phyloP scores from a whole-genome alignment of 768 basidiomycete genomes.

The Russula sp. region DNA sequence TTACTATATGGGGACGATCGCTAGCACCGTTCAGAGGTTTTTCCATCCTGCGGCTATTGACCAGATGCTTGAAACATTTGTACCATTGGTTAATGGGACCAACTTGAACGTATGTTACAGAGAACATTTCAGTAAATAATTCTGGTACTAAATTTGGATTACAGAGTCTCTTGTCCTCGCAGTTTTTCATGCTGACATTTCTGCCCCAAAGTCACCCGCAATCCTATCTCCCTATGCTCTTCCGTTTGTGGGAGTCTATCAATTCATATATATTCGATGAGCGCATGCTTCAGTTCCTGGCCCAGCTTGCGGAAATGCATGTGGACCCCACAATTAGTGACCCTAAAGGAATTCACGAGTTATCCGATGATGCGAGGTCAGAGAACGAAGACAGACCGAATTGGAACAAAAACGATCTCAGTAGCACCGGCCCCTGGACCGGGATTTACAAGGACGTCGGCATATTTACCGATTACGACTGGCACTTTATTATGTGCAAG shows the following conservation, averaged over 20 bases:
- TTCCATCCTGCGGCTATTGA: constrained; percentile 83
- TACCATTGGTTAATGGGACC: constrained; percentile 71
- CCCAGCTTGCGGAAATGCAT: constrained; percentile 72
- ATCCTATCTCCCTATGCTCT: constrained; percentile 74
- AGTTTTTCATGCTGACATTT: constrained; percentile 82
- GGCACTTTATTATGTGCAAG: constrained; percentile 83
- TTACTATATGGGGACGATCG: constrained; percentile 69
- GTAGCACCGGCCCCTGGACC: constrained; percentile 41
- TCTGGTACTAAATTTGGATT: constrained; percentile 7
- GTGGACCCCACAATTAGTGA: constrained; percentile 71
- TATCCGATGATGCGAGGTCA: constrained; percentile 63
- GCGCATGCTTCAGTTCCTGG: constrained; percentile 78
- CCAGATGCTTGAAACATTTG: constrained; percentile 82
- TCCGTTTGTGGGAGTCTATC: constrained; percentile 81
- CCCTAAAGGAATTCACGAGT: constrained; percentile 54
- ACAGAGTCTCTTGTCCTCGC: constrained; percentile 68
- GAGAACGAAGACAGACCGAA: constrained; percentile 53
- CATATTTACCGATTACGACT: constrained; percentile 75
- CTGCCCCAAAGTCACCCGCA: constrained; percentile 81
- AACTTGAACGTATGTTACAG: constrained; percentile 53
- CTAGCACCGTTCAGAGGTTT: constrained; percentile 64
- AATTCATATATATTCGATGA: constrained; percentile 89
- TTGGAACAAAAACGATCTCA: constrained; percentile 41
- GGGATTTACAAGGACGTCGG: constrained; percentile 57
- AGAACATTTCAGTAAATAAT: not conserved